Conservation (phyloP, 164 flowering plant species). For the Santalum album region DNA sequence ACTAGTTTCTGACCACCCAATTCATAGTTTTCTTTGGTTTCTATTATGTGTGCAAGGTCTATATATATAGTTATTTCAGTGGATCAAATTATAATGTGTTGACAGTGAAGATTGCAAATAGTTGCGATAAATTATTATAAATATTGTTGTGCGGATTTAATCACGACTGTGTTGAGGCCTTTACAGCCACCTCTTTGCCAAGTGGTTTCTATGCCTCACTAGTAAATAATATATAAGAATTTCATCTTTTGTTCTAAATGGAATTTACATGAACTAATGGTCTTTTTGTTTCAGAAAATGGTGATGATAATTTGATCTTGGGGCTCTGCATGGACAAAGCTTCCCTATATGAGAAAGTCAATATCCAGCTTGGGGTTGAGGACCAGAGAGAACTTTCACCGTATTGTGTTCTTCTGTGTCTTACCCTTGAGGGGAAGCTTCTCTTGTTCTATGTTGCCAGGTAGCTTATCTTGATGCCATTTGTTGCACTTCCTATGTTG, state of each 20-base stretch:
- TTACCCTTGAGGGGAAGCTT: constrained; percentile 82
- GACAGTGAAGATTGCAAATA: too few species aligned
- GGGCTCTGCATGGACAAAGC: constrained; percentile 65
- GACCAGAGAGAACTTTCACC: constrained; percentile 63
- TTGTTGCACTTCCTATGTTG: neutral
- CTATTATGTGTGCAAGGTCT: too few species aligned
- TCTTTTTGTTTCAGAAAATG: constrained; percentile 48
- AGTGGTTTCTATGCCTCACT: neutral
- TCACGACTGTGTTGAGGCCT: neutral
- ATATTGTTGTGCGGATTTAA: neutral
- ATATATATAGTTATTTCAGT: too few species aligned
- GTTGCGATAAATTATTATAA: neutral
- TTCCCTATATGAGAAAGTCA: constrained; percentile 44
- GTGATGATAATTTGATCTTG: constrained; percentile 70
- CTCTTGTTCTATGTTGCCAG: constrained; percentile 65
- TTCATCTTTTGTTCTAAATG: too few species aligned
- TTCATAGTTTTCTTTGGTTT: too few species aligned
- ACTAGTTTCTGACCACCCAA: too few species aligned
- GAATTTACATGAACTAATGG: neutral
- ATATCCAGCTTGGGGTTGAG: constrained; percentile 41
- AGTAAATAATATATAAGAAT: too few species aligned
- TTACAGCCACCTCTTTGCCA: neutral
- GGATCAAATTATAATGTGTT: too few species aligned
- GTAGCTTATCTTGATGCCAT: too few species aligned
- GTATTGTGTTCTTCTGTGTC: constrained; percentile 57